Percentiles rank a stretch among this genome's conserved stretches.
phyloP scores from a whole-genome alignment of 345 rosid genomes.

The Aquilaria yunnanensis region DNA sequence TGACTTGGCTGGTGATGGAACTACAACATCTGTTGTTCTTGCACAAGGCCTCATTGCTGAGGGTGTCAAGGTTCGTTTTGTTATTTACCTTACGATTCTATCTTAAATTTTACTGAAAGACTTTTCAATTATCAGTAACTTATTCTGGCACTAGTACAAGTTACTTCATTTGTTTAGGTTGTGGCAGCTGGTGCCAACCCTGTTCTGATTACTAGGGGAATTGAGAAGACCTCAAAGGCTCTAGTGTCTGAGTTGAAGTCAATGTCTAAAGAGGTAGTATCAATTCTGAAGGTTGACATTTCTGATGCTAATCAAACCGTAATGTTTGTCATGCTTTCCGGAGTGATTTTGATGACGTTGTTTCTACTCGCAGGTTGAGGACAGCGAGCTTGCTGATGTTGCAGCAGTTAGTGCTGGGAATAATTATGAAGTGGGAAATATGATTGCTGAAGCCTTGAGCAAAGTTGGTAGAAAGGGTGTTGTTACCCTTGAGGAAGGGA shows the following conservation, averaged over 20 bases:
- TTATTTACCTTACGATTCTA: not conserved
- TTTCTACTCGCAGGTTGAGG: constrained; percentile 63
- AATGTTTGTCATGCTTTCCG: not conserved
- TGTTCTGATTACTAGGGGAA: constrained; percentile 88
- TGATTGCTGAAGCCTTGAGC: constrained; percentile 99
- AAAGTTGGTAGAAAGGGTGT: constrained; percentile 97
- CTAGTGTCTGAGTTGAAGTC: constrained; percentile 69
- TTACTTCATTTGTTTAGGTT: constrained; percentile 37
- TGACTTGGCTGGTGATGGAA: constrained; percentile 99
- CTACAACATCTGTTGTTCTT: constrained; percentile 97
- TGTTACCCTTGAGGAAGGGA: constrained; percentile 97
- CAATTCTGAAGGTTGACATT: not conserved
- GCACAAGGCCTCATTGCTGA: constrained; percentile 96
- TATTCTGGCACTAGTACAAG: not conserved
- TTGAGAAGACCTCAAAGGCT: constrained; percentile 90
- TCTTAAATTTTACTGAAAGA: not conserved
- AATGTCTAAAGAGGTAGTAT: constrained; percentile 81
- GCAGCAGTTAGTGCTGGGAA: constrained; percentile 99
- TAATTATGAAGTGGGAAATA: constrained; percentile 83
- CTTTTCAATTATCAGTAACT: not conserved
- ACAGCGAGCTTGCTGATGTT: constrained; percentile 98
- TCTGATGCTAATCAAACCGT: not conserved
- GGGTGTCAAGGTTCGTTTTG: constrained; percentile 77
- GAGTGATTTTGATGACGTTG: not conserved
- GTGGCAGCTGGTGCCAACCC: constrained; percentile 99